Base-by-base conservation (phyloP, 371 early-diverging fungal species). In the Apophysomyces variabilis region DNA sequence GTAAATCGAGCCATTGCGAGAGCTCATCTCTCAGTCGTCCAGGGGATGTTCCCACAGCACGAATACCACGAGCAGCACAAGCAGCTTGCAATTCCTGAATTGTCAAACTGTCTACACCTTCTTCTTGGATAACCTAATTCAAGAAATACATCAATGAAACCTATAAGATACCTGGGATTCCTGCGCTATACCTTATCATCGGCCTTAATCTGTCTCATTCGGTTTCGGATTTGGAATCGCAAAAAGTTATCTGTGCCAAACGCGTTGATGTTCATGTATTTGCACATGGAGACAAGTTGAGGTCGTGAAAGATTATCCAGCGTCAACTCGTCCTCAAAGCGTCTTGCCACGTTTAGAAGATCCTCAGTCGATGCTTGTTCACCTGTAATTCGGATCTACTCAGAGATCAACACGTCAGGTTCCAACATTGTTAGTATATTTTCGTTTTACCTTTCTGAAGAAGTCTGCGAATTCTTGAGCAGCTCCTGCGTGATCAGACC, bases 241-340 rank as follows among this genome's bases (percentile, higher is more conserved):
- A 97, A 85, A 67, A 94, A 95, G 64, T 91, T 90, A 79, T 98
- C 98, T 13, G 97, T 97, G 37, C 98, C 99, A 78, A 97, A 97
- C 14, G 95, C 92, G 62, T 93, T 94, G 70, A 97, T 86, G 67
- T 89, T 91, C 94, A 97, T 92, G 82, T 94, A 98, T 58, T 93
- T 89, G 72, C 95, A 94, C 87, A 97, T 94, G 68, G 93, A 92
- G 37, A 96, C 92, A 38, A 98, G 86, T 77, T 98, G 98, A 18
- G 96, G 98, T 57, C 98, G 88, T 14, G 95, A 91, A 74, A 98
- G 75, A 73, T 95, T 94, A 72, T 94, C 96, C 64, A 97, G 85
- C 0, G 97, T 97, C 62, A 96, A 76, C 68, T 96, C 95, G 73
- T 98, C 96, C 69, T 93, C 90, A 66, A 97, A 95, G 44, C 92